Percentiles rank a stretch among this genome's conserved stretches.
phyloP scores from a whole-genome alignment of 176 grass and related monocot species.

The Hordeum vulgare region MorexV3_pseudomolecules_assembly NC_058518.1:468926597-468927096 shows the following conservation, averaged over 20 bases:
- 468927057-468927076: not conserved
- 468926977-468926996: conserved; percentile 59
- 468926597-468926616: not conserved
- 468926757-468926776: conserved; percentile 46
- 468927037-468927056: not conserved
- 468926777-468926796: conserved; percentile 46
- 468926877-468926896: not conserved
- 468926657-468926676: conserved; percentile 17
- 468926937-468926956: conserved; percentile 63
- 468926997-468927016: conserved; percentile 65
- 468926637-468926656: conserved; percentile 24
- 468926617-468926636: conserved; percentile 36
- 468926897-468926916: not conserved
- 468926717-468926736: not conserved
- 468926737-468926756: conserved; percentile 50
- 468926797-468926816: conserved; percentile 15
- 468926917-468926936: not conserved
- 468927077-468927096: not conserved
- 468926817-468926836: not conserved
- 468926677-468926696: conserved; percentile 1
- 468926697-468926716: not conserved
- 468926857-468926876: not conserved
- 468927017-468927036: conserved; percentile 70
- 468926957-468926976: conserved; percentile 50
- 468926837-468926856: not conserved